Conservation (phyloP, 163 green algal genomes). For the Volvox carteri region DNA sequence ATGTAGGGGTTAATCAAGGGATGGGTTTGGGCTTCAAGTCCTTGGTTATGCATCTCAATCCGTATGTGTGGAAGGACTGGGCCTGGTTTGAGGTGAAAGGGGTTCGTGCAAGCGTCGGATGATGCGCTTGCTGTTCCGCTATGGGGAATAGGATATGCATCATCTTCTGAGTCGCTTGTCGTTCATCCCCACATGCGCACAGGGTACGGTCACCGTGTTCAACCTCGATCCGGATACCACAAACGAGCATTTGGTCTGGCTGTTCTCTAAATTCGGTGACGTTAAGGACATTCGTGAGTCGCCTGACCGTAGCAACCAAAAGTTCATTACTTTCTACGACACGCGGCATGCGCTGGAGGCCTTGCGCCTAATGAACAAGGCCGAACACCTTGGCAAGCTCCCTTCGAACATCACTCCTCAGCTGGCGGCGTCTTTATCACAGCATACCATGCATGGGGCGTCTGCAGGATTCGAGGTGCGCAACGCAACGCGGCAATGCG, state of each 20-base stretch:
- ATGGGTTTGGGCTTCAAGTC: no score
- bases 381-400: slow-evolving; percentile 69
- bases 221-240: slow-evolving; percentile 83
- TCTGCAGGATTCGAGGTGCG: not conserved
- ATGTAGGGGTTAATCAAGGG: no score
- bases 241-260: slow-evolving; percentile 83
- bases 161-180: no score
- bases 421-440: slow-evolving; percentile 45
- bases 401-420: slow-evolving; percentile 55
- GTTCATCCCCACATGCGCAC: slow-evolving; percentile 7
- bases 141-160: no score
- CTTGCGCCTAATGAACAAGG: slow-evolving; percentile 77
- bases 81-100: no score
- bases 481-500: no score
- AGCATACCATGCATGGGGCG: slow-evolving; percentile 36
- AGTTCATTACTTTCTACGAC: slow-evolving; percentile 95
- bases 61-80: no score
- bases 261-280: slow-evolving; percentile 90
- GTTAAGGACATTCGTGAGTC: slow-evolving; percentile 79
- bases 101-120: no score
- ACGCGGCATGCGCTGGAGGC: slow-evolving; percentile 81
- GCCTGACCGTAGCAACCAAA: slow-evolving; percentile 79
- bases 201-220: slow-evolving; percentile 92
- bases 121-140: no score
- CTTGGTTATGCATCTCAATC: no score